Percentiles rank a stretch among this genome's conserved stretches.
phyloP scores from a whole-genome alignment of 345 rosid genomes.

The Hibiscus tridactylites region DNA sequence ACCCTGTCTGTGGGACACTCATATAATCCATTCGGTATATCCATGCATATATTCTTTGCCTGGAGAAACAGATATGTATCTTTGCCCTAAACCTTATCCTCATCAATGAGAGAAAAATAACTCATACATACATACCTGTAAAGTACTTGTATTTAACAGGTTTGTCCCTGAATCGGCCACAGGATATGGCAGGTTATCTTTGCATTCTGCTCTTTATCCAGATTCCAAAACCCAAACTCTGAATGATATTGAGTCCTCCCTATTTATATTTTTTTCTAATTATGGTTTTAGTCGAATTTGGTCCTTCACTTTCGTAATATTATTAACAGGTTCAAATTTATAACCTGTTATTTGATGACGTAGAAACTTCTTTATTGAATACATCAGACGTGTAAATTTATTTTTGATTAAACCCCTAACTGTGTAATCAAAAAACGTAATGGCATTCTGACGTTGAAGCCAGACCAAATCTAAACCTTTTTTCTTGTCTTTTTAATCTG shows the following conservation, averaged over 20 bases:
- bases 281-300: too few relatives aligned
- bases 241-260: too few relatives aligned
- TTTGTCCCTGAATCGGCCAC: background rate
- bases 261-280: too few relatives aligned
- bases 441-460: background rate
- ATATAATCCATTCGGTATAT: background rate
- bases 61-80: conserved; percentile 1
- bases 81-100: background rate
- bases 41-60: background rate
- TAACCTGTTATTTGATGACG: too few relatives aligned
- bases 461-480: background rate
- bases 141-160: background rate
- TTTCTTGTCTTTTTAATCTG: background rate
- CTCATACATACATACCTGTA: background rate
- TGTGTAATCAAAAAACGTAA: background rate
- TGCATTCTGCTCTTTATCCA: background rate
- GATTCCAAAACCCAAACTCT: background rate
- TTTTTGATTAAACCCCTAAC: too few relatives aligned
- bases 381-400: too few relatives aligned
- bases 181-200: background rate
- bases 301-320: too few relatives aligned
- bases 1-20: conserved; percentile 19
- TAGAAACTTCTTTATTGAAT: too few relatives aligned
- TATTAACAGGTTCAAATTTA: too few relatives aligned
- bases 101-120: background rate